Base-by-base conservation (phyloP, 139 green algal species). In the Yamagishiella unicocca region DNA sequence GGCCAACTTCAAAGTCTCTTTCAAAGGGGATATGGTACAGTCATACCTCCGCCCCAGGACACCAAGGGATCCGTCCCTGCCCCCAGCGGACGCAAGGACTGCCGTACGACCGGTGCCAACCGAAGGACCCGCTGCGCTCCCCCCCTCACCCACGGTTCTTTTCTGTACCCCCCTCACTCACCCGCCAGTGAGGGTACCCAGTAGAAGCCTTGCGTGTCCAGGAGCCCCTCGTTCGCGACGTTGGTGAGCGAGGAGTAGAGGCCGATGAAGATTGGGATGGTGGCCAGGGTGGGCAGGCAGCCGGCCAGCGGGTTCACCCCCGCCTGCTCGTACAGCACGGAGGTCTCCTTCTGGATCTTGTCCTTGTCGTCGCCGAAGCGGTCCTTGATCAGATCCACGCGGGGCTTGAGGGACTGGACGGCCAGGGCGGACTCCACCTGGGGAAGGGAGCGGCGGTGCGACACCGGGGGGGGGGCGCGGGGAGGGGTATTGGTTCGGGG, bases 231-330 rank as follows among this genome's bases (percentile, higher is more conserved):
- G n/a, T 88, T 91, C 19, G 92, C 91, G 24, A 94, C 90, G 66
- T 94, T 93, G 19, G 83, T 90, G 27, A 93, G 84, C 21, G 90
- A 92, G 37, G 68, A 95, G 93, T 96, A 99, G 5, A 99, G 93
- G 9, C 96, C 97, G 68, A 97, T 97, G 92, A 98, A 98, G 83
- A 99, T 95, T 33, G 97, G 97, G 85, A 99, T 97, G 80, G 96
- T 98, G 35, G 96, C 96, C 31, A 99, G 84, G 0, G 96, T 96
- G 27, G 97, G 97, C 83, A 98, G 82, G 90, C 96, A 98, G 66
- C 96, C 96, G 70, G 96, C 96, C 42, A 96, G 82, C 0, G 96
- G 96, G 90, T 98, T 95, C 54, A 98, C 95, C 2, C 94, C 94
- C 4, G 95, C 94, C 90, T 97, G 93, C 90, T 98, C 89, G 82